Evolutionary conservation across 23 red algal genomes (phyloP), one percentile per base, ranked within the genome.

Genomic region (Gracilaria domingensis): DNA sequence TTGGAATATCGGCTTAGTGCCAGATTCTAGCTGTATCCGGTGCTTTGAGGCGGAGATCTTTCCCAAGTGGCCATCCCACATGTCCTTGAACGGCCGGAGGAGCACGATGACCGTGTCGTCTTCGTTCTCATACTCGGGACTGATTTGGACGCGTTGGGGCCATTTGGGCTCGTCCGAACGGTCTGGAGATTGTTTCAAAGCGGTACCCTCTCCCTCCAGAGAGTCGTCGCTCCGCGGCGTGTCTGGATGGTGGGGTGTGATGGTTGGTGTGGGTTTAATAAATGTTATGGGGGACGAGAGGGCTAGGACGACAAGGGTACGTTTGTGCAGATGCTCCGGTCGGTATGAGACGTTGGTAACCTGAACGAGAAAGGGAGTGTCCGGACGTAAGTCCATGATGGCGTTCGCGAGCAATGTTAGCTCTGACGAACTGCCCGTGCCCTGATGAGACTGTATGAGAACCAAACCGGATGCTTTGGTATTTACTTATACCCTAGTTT

Each of bases 351-450:
- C 69, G 81, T 70, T 84, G 1, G 56, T n/a, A 7, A 84, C 60
- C 14, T 24, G 4, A 34, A 84, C 81, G 56, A 24, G 26, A 40
- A 84, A 84, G 34, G 81, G 81, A 26, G 21, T 37, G 59, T 84
- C 54, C 18, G 81, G 58, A 3, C 40, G 55, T 9, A 84, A 29
- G 23, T 84, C 81, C 81, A 84, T 84, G 29, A 84, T 35, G 18
- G 32, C 81, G 39, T 69, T 39, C 56, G 81, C 58, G 25, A 84
- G 55, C 3, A 84, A 59, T 24, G 81, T 66, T 8, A 84, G 45
- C 21, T 69, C 60, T 4, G 23, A 25, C 1, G 28, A 1, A 2
- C 6, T 12, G 5, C 11, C 24, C 16, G 62, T 8, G 5, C 24
- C 16, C 2, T 67, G 62, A 30, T 67, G 33, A 18, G 28, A 29